These are phyloP conservation scores for Trifolium fragiferum DNA, from an alignment of 306 rosid species.

Conservation along the genomic window DNA sequence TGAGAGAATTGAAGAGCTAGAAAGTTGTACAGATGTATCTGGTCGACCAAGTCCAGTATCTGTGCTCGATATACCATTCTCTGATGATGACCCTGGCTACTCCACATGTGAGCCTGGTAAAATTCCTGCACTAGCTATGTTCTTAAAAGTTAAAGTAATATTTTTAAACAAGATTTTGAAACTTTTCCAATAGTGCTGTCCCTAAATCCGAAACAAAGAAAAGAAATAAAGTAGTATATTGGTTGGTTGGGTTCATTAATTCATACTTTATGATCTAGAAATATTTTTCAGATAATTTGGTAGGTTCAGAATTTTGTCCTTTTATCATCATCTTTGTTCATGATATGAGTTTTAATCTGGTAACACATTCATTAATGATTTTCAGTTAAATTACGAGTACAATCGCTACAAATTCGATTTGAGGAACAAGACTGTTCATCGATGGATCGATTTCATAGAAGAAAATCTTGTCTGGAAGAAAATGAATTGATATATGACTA, in stretches of 20 bases:
- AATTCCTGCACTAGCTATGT: slow-evolving; percentile 33
- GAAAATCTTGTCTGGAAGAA: slow-evolving; percentile 55
- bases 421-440: slow-evolving; percentile 62
- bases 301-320: slow-evolving; percentile 10
- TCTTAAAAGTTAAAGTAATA: slow-evolving; percentile 2
- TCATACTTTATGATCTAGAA: neutral
- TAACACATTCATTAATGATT: slow-evolving; percentile 40
- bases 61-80: slow-evolving; percentile 73
- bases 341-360: slow-evolving; percentile 35
- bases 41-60: slow-evolving; percentile 93
- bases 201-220: neutral
- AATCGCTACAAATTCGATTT: slow-evolving; percentile 69
- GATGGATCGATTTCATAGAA: slow-evolving; percentile 46
- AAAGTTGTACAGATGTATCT: slow-evolving; percentile 50
- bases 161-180: neutral
- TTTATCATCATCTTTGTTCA: neutral
- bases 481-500: slow-evolving; percentile 66
- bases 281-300: slow-evolving; percentile 18
- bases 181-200: too few species aligned
- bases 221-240: neutral
- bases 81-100: slow-evolving; percentile 68
- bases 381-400: slow-evolving; percentile 59
- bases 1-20: slow-evolving; percentile 56
- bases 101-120: slow-evolving; percentile 59
- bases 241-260: neutral